Evolutionary conservation across 495 filamentous ascomycete species (phyloP).

Genomic region (Aspergillus sclerotioniger): DNA sequence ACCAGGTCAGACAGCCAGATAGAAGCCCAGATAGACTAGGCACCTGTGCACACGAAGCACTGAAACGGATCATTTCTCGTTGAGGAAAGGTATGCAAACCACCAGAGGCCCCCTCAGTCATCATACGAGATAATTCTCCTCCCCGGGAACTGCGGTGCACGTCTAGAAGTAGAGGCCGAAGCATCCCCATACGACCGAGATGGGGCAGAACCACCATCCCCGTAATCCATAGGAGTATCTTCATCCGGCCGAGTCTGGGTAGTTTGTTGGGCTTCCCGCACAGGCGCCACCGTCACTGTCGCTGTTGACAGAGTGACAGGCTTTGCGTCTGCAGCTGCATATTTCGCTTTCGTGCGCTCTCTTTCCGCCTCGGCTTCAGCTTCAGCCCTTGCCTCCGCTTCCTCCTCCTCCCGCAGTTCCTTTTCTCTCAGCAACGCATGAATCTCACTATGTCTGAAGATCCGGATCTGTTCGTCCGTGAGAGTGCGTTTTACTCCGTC

Average conservation of each 20-base stretch:
- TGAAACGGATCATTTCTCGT: not conserved
- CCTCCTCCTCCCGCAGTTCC: slow-evolving; percentile 37
- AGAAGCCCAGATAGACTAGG: not conserved
- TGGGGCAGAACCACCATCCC: slow-evolving; percentile 1
- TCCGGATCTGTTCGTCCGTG: slow-evolving; percentile 86
- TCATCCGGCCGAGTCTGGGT: not conserved
- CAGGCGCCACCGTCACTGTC: not conserved
- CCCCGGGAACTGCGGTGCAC: slow-evolving; percentile 16
- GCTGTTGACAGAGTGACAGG: not conserved
- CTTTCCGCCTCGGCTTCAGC: not conserved
- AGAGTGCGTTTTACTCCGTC: slow-evolving; percentile 89
- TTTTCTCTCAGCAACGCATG: slow-evolving; percentile 62
- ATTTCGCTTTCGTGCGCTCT: not conserved
- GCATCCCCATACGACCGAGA: not conserved
- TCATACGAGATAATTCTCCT: slow-evolving; percentile 43
- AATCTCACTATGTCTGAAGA: slow-evolving; percentile 89
- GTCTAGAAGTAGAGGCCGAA: not conserved
- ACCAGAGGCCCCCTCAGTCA: slow-evolving; percentile 27
- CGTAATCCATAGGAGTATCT: slow-evolving; percentile 16
- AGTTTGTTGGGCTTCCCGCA: not conserved
- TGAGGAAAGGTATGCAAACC: not conserved
- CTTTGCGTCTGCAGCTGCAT: not conserved
- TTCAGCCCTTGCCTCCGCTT: slow-evolving; percentile 3
- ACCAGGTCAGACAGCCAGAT: not conserved
- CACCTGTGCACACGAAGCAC: not conserved